Percentiles rank a stretch among this genome's conserved stretches.
phyloP scores from a whole-genome alignment of 2,329 filamentous ascomycete species.

The Neodidymelliopsis sp. region DNA sequence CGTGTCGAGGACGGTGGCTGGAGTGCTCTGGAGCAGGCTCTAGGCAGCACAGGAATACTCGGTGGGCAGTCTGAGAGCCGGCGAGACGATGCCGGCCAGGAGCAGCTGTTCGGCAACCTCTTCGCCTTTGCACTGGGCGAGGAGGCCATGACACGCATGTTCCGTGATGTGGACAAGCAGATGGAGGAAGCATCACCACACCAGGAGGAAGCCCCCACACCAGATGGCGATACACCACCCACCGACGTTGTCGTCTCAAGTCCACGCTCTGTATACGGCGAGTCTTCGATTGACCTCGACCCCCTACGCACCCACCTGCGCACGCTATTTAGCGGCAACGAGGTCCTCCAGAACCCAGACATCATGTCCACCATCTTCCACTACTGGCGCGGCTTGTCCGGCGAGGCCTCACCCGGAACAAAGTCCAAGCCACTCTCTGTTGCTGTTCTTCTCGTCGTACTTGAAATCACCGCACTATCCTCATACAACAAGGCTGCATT shows the following conservation, averaged over 20 bases:
- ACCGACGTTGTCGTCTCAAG: slow-evolving; percentile 37
- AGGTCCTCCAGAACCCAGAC: slow-evolving; percentile 51
- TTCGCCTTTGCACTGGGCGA: slow-evolving; percentile 83
- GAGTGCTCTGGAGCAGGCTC: slow-evolving; percentile 75
- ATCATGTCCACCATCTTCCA: slow-evolving; percentile 50
- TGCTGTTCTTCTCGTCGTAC: slow-evolving; percentile 46
- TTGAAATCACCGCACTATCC: slow-evolving; percentile 45
- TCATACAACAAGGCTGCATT: slow-evolving; percentile 49
- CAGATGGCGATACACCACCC: slow-evolving; percentile 15
- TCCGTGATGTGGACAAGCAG: slow-evolving; percentile 54
- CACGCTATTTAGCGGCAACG: slow-evolving; percentile 49
- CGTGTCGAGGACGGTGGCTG: slow-evolving; percentile 80
- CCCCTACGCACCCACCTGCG: slow-evolving; percentile 40
- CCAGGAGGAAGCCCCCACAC: slow-evolving; percentile 12
- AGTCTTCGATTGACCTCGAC: slow-evolving; percentile 38
- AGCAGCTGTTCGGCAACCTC: slow-evolving; percentile 84
- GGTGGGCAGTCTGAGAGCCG: slow-evolving; percentile 41
- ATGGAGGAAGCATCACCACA: slow-evolving; percentile 25
- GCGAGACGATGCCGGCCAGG: slow-evolving; percentile 53
- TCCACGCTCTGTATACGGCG: slow-evolving; percentile 36
- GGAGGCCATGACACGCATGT: slow-evolving; percentile 74
- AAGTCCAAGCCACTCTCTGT: slow-evolving; percentile 46
- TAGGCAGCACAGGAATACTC: slow-evolving; percentile 69
- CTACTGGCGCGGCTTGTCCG: slow-evolving; percentile 49
- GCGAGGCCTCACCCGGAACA: slow-evolving; percentile 40